Evolutionary conservation across 2,329 filamentous ascomycete genomes (phyloP).

Genomic region (Penicillium sp.): DNA sequence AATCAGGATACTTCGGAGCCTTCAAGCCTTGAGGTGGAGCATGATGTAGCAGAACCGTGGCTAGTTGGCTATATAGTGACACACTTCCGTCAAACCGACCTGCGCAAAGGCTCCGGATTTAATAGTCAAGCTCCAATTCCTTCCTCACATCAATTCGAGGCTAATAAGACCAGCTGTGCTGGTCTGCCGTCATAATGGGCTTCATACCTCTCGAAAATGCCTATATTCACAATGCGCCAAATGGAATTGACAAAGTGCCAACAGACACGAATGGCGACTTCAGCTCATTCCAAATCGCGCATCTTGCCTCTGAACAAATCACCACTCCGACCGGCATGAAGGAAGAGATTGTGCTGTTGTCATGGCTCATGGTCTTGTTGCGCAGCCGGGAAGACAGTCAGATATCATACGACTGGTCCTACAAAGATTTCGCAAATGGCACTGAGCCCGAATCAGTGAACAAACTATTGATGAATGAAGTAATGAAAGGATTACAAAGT

Average conservation of each 20-base stretch:
- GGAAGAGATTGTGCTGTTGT: conserved; percentile 45
- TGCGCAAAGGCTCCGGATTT: conserved; percentile 12
- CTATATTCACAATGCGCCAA: conserved; percentile 4
- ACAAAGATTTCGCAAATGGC: conserved; percentile 20
- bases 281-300: conserved; percentile 30
- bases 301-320: conserved; percentile 27
- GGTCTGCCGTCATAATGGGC: conserved; percentile 17
- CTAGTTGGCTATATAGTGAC: conserved; percentile 18
- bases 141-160: conserved; percentile 6
- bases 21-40: conserved; percentile 12
- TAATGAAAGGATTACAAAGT: conserved; percentile 36
- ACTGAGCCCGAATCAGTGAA: conserved; percentile 16
- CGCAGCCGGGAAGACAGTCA: conserved; percentile 44
- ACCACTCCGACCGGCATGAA: conserved; percentile 37
- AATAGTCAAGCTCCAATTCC: conserved; percentile 8
- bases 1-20: conserved; percentile 10
- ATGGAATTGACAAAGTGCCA: not conserved
- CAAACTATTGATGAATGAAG: conserved; percentile 33
- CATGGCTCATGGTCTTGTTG: conserved; percentile 49
- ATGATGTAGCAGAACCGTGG: conserved; percentile 8
- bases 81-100: conserved; percentile 9
- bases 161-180: conserved; percentile 8
- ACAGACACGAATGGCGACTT: conserved; percentile 14
- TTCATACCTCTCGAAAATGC: conserved; percentile 17
- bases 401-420: conserved; percentile 44